phyloP scores from a whole-genome alignment of 345 rosid genomes.

The Laguncularia racemosa region DNA sequence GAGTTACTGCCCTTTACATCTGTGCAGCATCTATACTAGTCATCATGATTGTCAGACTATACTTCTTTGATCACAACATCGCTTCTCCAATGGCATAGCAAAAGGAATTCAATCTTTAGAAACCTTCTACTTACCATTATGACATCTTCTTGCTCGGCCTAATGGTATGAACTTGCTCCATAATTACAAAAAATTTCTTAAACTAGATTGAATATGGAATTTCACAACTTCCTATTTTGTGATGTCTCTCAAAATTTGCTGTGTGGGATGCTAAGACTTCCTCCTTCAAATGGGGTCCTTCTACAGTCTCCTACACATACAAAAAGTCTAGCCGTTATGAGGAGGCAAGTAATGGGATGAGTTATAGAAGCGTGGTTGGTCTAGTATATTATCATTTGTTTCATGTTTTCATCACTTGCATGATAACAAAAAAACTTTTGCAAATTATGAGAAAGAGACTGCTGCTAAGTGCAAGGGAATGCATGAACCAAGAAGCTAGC shows the following conservation, averaged over 20 bases:
- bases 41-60: slow-evolving; percentile 74
- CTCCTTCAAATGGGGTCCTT: slow-evolving; percentile 90
- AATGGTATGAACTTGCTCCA: slow-evolving; percentile 32
- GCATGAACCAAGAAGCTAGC: slow-evolving; percentile 52
- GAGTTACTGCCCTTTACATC: slow-evolving; percentile 56
- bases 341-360: slow-evolving; percentile 41
- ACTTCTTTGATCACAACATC: slow-evolving; percentile 87
- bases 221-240: background rate
- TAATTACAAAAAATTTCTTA: no score
- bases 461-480: slow-evolving; percentile 69
- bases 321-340: slow-evolving; percentile 73
- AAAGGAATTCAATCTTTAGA: slow-evolving; percentile 66
- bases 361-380: background rate
- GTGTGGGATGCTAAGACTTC: slow-evolving; percentile 79
- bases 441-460: slow-evolving; percentile 61
- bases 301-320: slow-evolving; percentile 94
- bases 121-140: slow-evolving; percentile 79
- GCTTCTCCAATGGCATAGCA: slow-evolving; percentile 89
- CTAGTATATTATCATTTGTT: slow-evolving; percentile 2
- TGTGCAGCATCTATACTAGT: slow-evolving; percentile 67
- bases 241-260: slow-evolving; percentile 55
- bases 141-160: slow-evolving; percentile 68
- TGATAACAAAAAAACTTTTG: slow-evolving; percentile 4
- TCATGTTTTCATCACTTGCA: slow-evolving; percentile 4
- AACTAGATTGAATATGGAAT: no score